phyloP scores from a whole-genome alignment of 1,284 basidiomycete species.

The Cutaneotrichosporon spelunceum region DNA sequence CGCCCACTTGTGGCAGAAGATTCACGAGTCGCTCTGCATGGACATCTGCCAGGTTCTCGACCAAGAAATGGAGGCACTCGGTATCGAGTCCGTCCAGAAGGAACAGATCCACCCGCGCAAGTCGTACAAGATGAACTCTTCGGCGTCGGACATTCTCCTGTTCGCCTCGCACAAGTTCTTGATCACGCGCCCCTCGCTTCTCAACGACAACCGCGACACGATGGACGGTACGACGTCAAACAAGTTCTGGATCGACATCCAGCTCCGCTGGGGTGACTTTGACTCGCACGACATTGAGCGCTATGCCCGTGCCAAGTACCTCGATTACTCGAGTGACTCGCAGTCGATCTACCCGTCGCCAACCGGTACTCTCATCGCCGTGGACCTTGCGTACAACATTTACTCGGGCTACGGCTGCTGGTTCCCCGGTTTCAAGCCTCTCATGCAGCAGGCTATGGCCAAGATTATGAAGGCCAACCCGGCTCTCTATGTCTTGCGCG shows the following conservation, averaged over 20 bases:
- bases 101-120: slow-evolving; percentile 69
- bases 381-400: slow-evolving; percentile 94
- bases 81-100: slow-evolving; percentile 99
- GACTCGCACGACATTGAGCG: slow-evolving; percentile 98
- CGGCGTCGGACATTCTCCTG: slow-evolving; percentile 86
- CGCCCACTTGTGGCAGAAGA: slow-evolving; percentile 95
- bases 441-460: slow-evolving; percentile 98
- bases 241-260: slow-evolving; percentile 99
- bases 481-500: slow-evolving; percentile 94
- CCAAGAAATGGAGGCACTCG: slow-evolving; percentile 95
- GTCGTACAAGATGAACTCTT: slow-evolving; percentile 99
- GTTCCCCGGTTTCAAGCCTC: slow-evolving; percentile 98
- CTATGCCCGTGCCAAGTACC: slow-evolving; percentile 95
- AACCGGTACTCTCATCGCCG: slow-evolving; percentile 96
- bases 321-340: slow-evolving; percentile 75
- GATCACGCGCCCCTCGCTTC: slow-evolving; percentile 90
- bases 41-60: slow-evolving; percentile 99
- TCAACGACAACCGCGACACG: slow-evolving; percentile 94
- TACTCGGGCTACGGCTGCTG: slow-evolving; percentile 99
- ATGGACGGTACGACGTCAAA: slow-evolving; percentile 95
- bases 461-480: slow-evolving; percentile 87
- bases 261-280: slow-evolving; percentile 98
- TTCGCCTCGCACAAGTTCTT: slow-evolving; percentile 99
- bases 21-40: slow-evolving; percentile 81
- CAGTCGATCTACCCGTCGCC: slow-evolving; percentile 99